Base-by-base conservation (phyloP, 176 grass and related monocot genomes). In the Tillandsia fasciculata region DNA sequence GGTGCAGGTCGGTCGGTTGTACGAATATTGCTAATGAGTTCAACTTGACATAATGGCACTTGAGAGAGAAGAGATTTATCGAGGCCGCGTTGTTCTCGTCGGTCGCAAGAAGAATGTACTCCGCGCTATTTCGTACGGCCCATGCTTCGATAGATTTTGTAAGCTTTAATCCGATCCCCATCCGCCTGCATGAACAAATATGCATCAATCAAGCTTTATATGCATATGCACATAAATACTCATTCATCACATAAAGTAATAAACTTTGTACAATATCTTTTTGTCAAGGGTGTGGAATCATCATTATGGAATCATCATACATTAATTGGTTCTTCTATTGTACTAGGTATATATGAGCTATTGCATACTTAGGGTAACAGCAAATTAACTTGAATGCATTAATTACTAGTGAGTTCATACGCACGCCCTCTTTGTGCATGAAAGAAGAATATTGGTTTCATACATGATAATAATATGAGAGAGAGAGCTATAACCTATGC, bases 1-100 rank as follows among this genome's bases (percentile, higher is more conserved):
- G 24, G 22, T 27, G 50, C 27, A 50, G 51, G 12, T 50, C 49
- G 12, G 67, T 27, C 2, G 64, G 63, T 18, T 76, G 64, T 15
- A 76, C 48, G 14, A 48, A 52, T 26, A 76, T 76, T 11, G 50
- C 64, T 51, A 76, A 29, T 49, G 49, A 52, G 49, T 22, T 33
- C 11, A 52, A 27, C n/a, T 50, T 28, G 10, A 20, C 52, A 50
- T 76, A 76, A 52, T 65, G 28, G 52, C 64, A 67, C 22, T 51
- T 66, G 13, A 51, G 63, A 28, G 48, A 49, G 26, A 76, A 76
- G 64, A 76, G 64, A 22, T 53, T 56, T 14, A 3, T 29, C 14
- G 74, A 76, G 22, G 74, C 74, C 33, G 47, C 26, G 50, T 76
- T 76, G 7, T 28, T 57, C 15, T 64, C 64, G n/a, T 76, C 64